Evolutionary conservation across 2,329 filamentous ascomycete species (phyloP).

Genomic region (Trichoderma koningiopsis): DNA sequence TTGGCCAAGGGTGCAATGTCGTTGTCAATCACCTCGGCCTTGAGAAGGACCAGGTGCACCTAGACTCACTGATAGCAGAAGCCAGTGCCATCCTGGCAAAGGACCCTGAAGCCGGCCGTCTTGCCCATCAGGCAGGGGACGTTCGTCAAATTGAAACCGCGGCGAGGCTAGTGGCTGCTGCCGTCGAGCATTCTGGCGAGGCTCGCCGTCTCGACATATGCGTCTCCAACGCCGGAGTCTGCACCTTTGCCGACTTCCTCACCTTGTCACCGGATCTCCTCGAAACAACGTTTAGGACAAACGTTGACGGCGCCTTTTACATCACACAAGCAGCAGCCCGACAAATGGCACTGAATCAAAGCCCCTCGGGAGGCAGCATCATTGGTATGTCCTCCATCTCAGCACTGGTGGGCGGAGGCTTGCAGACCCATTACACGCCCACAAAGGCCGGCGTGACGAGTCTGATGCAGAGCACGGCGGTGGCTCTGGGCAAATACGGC

Average conservation of each 20-base stretch:
- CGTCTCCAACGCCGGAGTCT: slow-evolving; percentile 86
- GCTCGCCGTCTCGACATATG: slow-evolving; percentile 69
- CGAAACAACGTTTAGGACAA: slow-evolving; percentile 71
- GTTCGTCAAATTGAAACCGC: slow-evolving; percentile 75
- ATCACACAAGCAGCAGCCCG: slow-evolving; percentile 80
- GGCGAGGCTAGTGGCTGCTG: slow-evolving; percentile 63
- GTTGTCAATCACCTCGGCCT: slow-evolving; percentile 78
- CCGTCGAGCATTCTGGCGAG: slow-evolving; percentile 61
- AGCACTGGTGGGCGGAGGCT: slow-evolving; percentile 75
- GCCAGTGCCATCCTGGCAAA: slow-evolving; percentile 49
- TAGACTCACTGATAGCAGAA: slow-evolving; percentile 55
- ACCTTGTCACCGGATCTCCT: slow-evolving; percentile 72
- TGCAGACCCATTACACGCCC: slow-evolving; percentile 83
- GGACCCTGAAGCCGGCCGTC: slow-evolving; percentile 51
- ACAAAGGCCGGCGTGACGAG: slow-evolving; percentile 82
- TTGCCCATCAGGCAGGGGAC: slow-evolving; percentile 75
- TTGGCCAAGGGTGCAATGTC: slow-evolving; percentile 75
- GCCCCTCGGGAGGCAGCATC: slow-evolving; percentile 73
- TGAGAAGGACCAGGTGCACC: slow-evolving; percentile 52
- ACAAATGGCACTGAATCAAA: slow-evolving; percentile 70
- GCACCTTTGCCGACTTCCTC: slow-evolving; percentile 84
- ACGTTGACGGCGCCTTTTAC: slow-evolving; percentile 88
- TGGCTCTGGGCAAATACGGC: slow-evolving; percentile 72
- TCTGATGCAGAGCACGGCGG: slow-evolving; percentile 81
- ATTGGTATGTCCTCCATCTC: slow-evolving; percentile 75